phyloP scores from a whole-genome alignment of 257 asterid species.

The Haberlea rhodopensis region DNA sequence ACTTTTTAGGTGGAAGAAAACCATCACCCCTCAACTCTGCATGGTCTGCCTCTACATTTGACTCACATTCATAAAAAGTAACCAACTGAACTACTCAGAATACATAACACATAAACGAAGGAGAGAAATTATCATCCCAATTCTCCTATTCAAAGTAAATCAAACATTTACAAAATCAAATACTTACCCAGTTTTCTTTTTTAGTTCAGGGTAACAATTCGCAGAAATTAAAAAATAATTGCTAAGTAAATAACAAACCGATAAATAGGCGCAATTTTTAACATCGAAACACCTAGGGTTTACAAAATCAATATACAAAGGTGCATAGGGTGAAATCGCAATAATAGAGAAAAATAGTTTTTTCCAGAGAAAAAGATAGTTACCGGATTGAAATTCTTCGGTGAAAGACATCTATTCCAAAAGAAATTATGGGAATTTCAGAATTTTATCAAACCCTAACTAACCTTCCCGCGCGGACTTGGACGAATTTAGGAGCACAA shows the following conservation, averaged over 20 bases:
- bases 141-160: neutral
- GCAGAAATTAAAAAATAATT: neutral
- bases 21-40: no score
- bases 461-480: constrained; percentile 43
- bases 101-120: neutral
- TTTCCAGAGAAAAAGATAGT: constrained; percentile 16
- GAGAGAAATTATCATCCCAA: constrained; percentile 11
- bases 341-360: neutral
- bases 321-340: constrained; percentile 3
- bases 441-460: constrained; percentile 26
- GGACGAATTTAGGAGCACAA: constrained; percentile 22
- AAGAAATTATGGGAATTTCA: constrained; percentile 13
- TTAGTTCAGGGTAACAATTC: neutral
- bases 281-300: constrained; percentile 27
- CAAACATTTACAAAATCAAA: neutral
- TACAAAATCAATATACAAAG: constrained; percentile 8
- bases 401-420: constrained; percentile 52
- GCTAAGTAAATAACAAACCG: neutral
- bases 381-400: constrained; percentile 89
- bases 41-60: no score
- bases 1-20: no score
- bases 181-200: neutral
- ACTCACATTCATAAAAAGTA: neutral
- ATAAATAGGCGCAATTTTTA: constrained; percentile 2
- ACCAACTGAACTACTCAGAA: neutral